phyloP scores from a whole-genome alignment of 306 rosid species.

The Acacia melanoxylon region DNA sequence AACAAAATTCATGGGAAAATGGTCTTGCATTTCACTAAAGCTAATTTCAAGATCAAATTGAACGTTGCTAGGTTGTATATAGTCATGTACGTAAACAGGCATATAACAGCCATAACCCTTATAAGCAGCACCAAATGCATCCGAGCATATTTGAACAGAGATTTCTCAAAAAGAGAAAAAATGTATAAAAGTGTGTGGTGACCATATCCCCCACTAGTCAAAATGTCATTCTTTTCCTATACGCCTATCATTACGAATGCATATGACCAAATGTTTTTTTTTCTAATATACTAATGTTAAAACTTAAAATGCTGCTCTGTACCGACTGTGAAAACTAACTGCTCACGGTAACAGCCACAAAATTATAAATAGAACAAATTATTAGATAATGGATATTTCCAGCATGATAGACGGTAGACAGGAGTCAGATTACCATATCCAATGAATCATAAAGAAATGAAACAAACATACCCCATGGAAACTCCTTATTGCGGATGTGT shows the following conservation, averaged over 20 bases:
- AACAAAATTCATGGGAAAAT: neutral
- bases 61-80: neutral
- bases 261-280: neutral
- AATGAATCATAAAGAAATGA: neutral
- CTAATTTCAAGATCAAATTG: neutral
- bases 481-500: slow-evolving; percentile 81
- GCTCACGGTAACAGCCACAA: neutral
- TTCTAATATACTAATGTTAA: neutral
- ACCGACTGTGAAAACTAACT: neutral
- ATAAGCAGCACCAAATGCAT: neutral
- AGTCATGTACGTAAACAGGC: neutral
- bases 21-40: neutral
- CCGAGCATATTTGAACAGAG: neutral
- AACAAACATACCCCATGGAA: slow-evolving; percentile 70
- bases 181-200: neutral
- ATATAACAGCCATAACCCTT: neutral
- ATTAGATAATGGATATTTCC: neutral
- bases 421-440: slow-evolving; percentile 4
- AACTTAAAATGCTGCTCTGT: neutral
- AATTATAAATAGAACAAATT: neutral
- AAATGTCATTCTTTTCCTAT: neutral
- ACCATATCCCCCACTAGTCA: neutral
- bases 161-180: neutral
- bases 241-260: neutral
- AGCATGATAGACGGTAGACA: neutral